Percentiles rank a stretch among this genome's conserved stretches.
Evolutionary conservation across 805 yeast species (phyloP).

Genomic region (Starmerella gropengiesseri): DNA sequence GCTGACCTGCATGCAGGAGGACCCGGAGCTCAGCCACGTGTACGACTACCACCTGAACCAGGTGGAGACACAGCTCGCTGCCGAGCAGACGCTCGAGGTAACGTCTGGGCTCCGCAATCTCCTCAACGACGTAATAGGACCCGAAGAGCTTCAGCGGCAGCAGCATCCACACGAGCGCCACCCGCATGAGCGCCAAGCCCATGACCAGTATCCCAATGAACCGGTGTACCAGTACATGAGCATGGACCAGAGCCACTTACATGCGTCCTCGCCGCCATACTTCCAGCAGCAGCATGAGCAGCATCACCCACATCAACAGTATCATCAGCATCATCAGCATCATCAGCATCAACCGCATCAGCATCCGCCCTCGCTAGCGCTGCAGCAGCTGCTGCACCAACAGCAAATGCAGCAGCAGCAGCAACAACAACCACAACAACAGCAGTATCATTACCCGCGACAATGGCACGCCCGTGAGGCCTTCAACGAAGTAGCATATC

Average conservation of each 20-base stretch:
- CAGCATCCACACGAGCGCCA: not conserved
- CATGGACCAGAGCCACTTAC: too few species aligned
- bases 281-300: too few species aligned
- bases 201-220: too few species aligned
- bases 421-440: too few species aligned
- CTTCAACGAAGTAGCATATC: too few species aligned
- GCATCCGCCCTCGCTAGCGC: too few species aligned
- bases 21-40: not conserved
- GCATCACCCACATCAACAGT: not conserved
- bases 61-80: not conserved
- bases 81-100: slow-evolving; percentile 5
- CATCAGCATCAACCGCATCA: not conserved
- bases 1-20: not conserved
- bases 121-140: not conserved
- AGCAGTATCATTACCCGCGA: too few species aligned
- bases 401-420: not conserved
- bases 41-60: not conserved
- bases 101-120: not conserved
- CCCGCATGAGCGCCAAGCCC: too few species aligned
- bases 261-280: too few species aligned
- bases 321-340: not conserved
- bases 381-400: not conserved
- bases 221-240: too few species aligned
- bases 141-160: not conserved
- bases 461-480: too few species aligned